Conservation (phyloP, 2,329 filamentous ascomycete species). For the Pyricularia grisea region DNA sequence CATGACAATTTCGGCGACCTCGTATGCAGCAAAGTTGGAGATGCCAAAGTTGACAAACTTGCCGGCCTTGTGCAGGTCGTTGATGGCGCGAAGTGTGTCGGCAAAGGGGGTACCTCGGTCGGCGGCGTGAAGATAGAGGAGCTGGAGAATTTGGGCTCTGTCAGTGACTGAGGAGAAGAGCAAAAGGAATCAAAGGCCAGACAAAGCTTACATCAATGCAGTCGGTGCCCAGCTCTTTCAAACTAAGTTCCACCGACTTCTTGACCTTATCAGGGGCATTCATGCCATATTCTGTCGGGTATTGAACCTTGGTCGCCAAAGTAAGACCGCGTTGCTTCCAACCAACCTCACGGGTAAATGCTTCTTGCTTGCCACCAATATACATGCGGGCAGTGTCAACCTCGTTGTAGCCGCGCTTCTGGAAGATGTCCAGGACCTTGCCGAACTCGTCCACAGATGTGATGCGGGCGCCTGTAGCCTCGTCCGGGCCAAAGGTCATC, state of each 20-base stretch:
- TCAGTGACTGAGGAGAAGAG: not conserved
- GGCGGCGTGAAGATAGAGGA: conserved; percentile 3
- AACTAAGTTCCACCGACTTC: conserved; percentile 54
- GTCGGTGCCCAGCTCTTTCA: conserved; percentile 64
- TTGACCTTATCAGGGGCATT: conserved; percentile 58
- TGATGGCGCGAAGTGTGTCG: conserved; percentile 67
- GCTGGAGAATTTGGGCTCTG: not conserved
- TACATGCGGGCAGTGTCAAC: conserved; percentile 65
- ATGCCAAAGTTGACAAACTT: conserved; percentile 77
- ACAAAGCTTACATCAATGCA: conserved; percentile 46
- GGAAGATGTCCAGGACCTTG: conserved; percentile 55
- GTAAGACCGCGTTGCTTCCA: conserved; percentile 62
- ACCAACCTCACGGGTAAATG: conserved; percentile 53
- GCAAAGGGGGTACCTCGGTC: conserved; percentile 34
- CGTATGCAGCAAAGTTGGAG: conserved; percentile 78
- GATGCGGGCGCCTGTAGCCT: conserved; percentile 42
- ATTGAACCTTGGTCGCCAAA: conserved; percentile 57
- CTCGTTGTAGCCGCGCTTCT: conserved; percentile 59
- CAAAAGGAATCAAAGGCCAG: not conserved
- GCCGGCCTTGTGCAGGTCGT: conserved; percentile 76
- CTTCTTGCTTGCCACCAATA: conserved; percentile 58
- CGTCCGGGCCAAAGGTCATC: conserved; percentile 62
- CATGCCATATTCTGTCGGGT: conserved; percentile 47
- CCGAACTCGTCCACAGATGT: conserved; percentile 50
- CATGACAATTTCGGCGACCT: conserved; percentile 77